Percentiles rank a stretch among this genome's conserved stretches.
These are phyloP conservation scores for Chalciporus piperatus DNA, from an alignment of 768 basidiomycete genomes.

Conservation along the genomic window DNA sequence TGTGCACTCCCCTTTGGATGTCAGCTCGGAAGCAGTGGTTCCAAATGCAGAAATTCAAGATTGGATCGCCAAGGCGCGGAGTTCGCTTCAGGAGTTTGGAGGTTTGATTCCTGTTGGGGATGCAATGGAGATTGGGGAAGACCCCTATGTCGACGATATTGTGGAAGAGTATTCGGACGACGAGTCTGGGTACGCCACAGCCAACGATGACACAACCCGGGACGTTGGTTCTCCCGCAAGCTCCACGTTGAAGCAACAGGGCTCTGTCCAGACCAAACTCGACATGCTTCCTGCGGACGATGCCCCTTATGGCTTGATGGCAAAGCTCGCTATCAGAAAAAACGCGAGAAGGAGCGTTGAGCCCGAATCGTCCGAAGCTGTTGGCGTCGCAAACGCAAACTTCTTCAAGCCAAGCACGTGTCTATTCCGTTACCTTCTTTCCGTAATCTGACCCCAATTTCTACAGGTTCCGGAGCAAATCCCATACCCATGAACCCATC, in stretches of 20 bases:
- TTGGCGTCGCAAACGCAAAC: constrained; percentile 64
- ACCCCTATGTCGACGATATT: constrained; percentile 31
- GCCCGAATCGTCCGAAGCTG: constrained; percentile 43
- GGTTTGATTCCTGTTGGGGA: constrained; percentile 63
- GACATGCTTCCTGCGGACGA: constrained; percentile 60
- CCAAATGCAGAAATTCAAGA: constrained; percentile 60
- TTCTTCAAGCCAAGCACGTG: constrained; percentile 66
- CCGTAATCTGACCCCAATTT: background rate
- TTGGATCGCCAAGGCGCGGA: constrained; percentile 75
- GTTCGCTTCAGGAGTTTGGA: constrained; percentile 65
- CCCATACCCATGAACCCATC: constrained; percentile 39
- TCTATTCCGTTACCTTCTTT: background rate
- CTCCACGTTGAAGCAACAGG: constrained; percentile 39
- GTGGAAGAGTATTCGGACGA: constrained; percentile 36
- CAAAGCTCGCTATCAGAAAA: constrained; percentile 54
- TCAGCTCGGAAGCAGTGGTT: constrained; percentile 28
- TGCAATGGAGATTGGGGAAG: constrained; percentile 47
- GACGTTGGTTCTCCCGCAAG: constrained; percentile 30
- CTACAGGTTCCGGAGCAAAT: constrained; percentile 41
- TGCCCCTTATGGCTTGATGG: constrained; percentile 74
- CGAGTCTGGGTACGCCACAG: constrained; percentile 29
- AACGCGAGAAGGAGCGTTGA: constrained; percentile 41
- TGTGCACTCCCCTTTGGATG: constrained; percentile 28
- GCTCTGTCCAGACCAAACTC: constrained; percentile 39
- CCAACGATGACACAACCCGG: constrained; percentile 22